Evolutionary conservation across 2,329 filamentous ascomycete species (phyloP).

Genomic region (Diaporthe sp.): DNA sequence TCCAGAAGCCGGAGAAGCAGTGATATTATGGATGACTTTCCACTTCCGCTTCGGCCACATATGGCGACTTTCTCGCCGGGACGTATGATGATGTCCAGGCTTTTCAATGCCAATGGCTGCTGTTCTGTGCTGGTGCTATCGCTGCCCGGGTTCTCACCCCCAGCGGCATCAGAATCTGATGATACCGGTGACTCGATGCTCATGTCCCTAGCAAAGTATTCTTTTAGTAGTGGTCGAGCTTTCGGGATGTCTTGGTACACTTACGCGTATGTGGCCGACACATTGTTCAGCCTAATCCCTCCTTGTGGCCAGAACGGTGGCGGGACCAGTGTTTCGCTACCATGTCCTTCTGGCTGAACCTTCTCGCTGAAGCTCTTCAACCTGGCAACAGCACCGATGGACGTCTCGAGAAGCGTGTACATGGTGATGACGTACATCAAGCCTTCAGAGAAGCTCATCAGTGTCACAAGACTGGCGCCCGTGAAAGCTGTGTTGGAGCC

Average conservation of each 20-base stretch:
- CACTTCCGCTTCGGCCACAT: slow-evolving; percentile 52
- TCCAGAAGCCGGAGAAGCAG: slow-evolving; percentile 49
- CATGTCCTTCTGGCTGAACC: not conserved
- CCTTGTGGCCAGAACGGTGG: not conserved
- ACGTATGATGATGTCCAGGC: slow-evolving; percentile 37
- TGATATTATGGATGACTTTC: slow-evolving; percentile 50
- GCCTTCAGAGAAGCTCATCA: slow-evolving; percentile 22
- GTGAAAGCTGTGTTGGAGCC: slow-evolving; percentile 3
- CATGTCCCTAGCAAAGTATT: not conserved
- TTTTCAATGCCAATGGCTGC: slow-evolving; percentile 35
- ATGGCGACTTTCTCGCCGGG: slow-evolving; percentile 44
- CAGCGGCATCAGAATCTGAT: not conserved
- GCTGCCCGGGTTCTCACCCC: not conserved
- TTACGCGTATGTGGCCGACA: slow-evolving; percentile 7
- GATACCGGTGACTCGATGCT: no score
- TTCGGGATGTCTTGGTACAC: not conserved
- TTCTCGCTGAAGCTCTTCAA: slow-evolving; percentile 21
- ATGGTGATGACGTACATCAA: slow-evolving; percentile 17
- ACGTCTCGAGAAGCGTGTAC: slow-evolving; percentile 21
- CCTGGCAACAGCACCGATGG: slow-evolving; percentile 17
- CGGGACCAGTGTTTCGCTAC: not conserved
- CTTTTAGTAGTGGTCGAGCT: not conserved
- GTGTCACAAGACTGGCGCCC: slow-evolving; percentile 5
- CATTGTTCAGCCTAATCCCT: not conserved
- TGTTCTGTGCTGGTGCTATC: not conserved